phyloP scores from a whole-genome alignment of 2,329 filamentous ascomycete genomes.

The Pestalotiopsis sp. region DNA sequence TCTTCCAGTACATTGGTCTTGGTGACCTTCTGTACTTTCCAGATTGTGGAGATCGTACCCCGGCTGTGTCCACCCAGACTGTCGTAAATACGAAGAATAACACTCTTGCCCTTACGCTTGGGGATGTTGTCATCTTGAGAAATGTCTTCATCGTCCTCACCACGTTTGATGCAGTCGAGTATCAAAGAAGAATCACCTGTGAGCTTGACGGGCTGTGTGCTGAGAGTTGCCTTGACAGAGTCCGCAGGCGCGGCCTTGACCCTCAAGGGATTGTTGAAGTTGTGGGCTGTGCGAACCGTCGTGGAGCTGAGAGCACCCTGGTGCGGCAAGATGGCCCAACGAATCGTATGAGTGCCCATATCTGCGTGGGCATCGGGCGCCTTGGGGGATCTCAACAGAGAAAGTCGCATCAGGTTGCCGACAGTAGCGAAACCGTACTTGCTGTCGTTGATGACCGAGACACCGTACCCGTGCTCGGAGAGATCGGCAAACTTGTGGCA shows the following conservation, averaged over 20 bases:
- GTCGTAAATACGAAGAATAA: slow-evolving; percentile 87
- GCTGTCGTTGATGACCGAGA: slow-evolving; percentile 91
- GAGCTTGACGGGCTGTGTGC: slow-evolving; percentile 62
- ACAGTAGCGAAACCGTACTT: slow-evolving; percentile 95
- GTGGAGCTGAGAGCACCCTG: slow-evolving; percentile 67
- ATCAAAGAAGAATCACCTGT: slow-evolving; percentile 69
- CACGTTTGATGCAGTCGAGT: slow-evolving; percentile 89
- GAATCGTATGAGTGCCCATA: slow-evolving; percentile 86
- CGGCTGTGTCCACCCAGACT: slow-evolving; percentile 79
- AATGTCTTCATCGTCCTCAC: slow-evolving; percentile 82
- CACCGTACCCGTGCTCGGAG: slow-evolving; percentile 84
- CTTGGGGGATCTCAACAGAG: slow-evolving; percentile 83
- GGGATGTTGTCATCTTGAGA: slow-evolving; percentile 58
- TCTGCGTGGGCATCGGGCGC: slow-evolving; percentile 92
- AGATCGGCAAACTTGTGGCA: slow-evolving; percentile 94
- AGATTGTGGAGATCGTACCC: slow-evolving; percentile 67
- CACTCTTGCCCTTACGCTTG: slow-evolving; percentile 71
- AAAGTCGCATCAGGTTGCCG: slow-evolving; percentile 87
- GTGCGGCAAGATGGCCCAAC: slow-evolving; percentile 90
- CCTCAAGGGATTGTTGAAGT: slow-evolving; percentile 84
- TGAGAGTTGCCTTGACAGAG: slow-evolving; percentile 30
- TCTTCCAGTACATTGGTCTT: slow-evolving; percentile 92
- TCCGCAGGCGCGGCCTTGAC: slow-evolving; percentile 45
- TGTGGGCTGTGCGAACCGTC: slow-evolving; percentile 81
- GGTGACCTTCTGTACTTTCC: slow-evolving; percentile 74